Evolutionary conservation across 2,329 filamentous ascomycete genomes (phyloP), one percentile per base, ranked within the genome.

Genomic region (Trichoderma simmonsii): DNA sequence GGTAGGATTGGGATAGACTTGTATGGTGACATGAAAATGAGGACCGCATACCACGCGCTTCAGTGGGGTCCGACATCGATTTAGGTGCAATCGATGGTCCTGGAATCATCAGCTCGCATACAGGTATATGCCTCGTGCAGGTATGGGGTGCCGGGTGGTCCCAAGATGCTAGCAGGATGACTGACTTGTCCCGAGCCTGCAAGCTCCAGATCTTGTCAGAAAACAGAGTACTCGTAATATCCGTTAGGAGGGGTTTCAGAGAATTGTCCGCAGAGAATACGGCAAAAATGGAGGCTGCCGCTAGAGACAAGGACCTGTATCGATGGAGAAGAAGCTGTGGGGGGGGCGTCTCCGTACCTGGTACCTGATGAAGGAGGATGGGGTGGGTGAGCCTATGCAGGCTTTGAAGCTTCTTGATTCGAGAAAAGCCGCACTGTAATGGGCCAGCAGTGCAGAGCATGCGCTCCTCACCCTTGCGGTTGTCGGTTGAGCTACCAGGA

Each of bases 311-410:
- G 68, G 30, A 32, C 57, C 32, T 60, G 30, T 63, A 54, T 70
- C 60, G 64, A 72, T 71, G 56, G 71, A 70, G 65, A 56, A 65
- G 51, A 57, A 56, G 68, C 65, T 74, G 68, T 73, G 72, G 72
- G 73, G 73, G 71, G 69, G 65, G 62, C 30, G 70, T 43, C 65
- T 67, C 71, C 71, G 71, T 69, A 73, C 70, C 69, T 70, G 73
- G 72, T 73, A 72, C 73, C 67, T 71, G 63, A 73, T 72, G 73
- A 73, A 72, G 65, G 72, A 70, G 72, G 72, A 72, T 63, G 72
- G 59, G 72, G 72, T 70, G 73, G 69, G 61, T 51, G 69, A 66
- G 60, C 61, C 56, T 65, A 71, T 71, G 68, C 68, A 73, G 21
- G 72, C 61, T 72, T 72, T 66, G 68, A 74, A 63, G 59, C 73